Evolutionary conservation across 208 protist species (phyloP), one percentile per base, ranked within the genome.

Genomic region (Polymyxa betae): DNA sequence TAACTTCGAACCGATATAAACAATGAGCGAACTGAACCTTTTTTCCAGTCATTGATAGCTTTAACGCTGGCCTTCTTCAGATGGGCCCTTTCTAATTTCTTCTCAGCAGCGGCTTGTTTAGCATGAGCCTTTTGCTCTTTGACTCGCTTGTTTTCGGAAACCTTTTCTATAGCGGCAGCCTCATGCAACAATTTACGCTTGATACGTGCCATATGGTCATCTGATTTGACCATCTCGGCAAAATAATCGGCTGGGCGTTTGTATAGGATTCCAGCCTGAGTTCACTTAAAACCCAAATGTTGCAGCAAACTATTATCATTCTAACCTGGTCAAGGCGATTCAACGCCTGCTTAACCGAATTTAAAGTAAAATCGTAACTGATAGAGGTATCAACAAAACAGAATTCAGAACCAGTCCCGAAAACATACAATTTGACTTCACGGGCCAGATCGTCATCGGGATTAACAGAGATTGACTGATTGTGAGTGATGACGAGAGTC

Each of bases 381-480:
- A 82, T 45, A 5, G 35, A 40, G 10, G 5, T 82, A 20, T n/a
- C n/a, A n/a, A n/a, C n/a, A n/a, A n/a, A n/a, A n/a, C n/a, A n/a
- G n/a, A n/a, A n/a, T n/a, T n/a, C n/a, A n/a, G n/a, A n/a, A n/a
- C n/a, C n/a, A n/a, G n/a, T n/a, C n/a, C n/a, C n/a, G n/a, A n/a
- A n/a, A n/a, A n/a, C n/a, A 40, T 82, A 82, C 72, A 82, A 82
- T 82, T 82, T 35, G 16, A 82, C 72, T 82, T 82, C 72, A 82
- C 72, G 72, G 16, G 5, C 40, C 16, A 82, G 40, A 82, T 82
- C 72, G 40, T 82, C n/a, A 45, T 82, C 72, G n/a, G 72, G 16
- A 5, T 5, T 20, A 5, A 82, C 72, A 43, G 5, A 5, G 40
- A 82, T 35, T 35, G 5, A 5, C 5, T 82, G n/a, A 43, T 5